Base-by-base conservation (phyloP, 352 stramenopile genomes). In the Phytophthora vignae region DNA sequence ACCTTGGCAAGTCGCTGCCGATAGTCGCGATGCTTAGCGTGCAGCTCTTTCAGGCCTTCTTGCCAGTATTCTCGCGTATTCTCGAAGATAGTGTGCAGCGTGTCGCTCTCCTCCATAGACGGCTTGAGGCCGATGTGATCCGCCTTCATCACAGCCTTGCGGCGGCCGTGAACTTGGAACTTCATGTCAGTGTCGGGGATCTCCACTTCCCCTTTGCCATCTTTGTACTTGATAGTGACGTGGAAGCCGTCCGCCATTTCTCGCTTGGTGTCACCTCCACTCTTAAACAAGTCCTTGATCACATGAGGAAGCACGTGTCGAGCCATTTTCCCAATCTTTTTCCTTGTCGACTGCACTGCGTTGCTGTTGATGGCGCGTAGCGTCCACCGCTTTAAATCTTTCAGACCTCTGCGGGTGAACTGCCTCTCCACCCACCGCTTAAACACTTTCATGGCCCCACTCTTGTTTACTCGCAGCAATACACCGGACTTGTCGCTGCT, bases 111-210 rank as follows among this genome's bases (percentile, higher is more conserved):
- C 19, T 53, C 46, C 46, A 53, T 53, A 9, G 46, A 53, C 46
- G 46, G 46, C 17, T 53, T 53, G 46, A 53, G 46, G 3, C 46
- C 46, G 46, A 53, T 53, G 19, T 53, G 46, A 53, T 53, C 46
- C 14, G 19, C 19, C 46, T 53, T 53, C 46, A 53, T 53, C n/a
- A 53, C 46, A 53, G 46, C 12, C 46, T 53, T 53, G 46, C 10
- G 46, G 12, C n/a, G 19, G 15, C 46, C 19, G 10, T 27, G 8
- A 53, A 53, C 46, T 17, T 19, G n/a, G 10, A 53, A 17, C 46
- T 14, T 14, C 46, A 4, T 53, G n/a, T 4, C 9, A 36, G 31
- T 36, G 31, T 36, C 46, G 14, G 3, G 6, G 3, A 53, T 19
- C 15, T 29, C 25, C 25, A 53, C 46, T 9, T 11, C 12, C 14